Evolutionary conservation across 169 alveolate species (phyloP).

Genomic region (Cyclospora cayetanensis): DNA sequence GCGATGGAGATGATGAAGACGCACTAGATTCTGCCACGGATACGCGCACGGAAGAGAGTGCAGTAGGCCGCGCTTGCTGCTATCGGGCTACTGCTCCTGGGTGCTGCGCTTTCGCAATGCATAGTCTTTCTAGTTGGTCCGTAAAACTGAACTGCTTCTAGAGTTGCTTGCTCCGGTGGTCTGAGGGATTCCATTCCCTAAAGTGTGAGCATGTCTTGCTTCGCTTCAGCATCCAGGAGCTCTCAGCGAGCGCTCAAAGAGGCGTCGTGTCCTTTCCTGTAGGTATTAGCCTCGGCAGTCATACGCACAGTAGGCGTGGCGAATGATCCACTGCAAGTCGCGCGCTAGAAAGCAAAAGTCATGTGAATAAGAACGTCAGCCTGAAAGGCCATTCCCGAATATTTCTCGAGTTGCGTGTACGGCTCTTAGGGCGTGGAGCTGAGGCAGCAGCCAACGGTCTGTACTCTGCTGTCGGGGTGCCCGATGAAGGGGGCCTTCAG

Average conservation of each 20-base stretch:
- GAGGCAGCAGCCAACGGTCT: constrained; percentile 57
- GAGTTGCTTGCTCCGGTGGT: background rate
- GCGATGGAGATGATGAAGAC: constrained; percentile 13
- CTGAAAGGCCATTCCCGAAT: too few species aligned
- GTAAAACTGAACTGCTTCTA: background rate
- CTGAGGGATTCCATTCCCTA: background rate
- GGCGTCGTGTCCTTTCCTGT: constrained; percentile 53
- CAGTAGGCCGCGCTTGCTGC: background rate
- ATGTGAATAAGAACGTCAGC: too few species aligned
- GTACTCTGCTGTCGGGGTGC: constrained; percentile 7
- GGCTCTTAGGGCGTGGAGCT: constrained; percentile 5
- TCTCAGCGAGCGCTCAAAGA: constrained; percentile 9
- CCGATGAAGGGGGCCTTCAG: constrained; percentile 46
- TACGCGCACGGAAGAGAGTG: constrained; percentile 10
- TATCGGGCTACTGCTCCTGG: background rate
- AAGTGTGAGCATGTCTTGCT: background rate
- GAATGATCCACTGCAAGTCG: too few species aligned
- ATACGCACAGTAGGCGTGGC: too few species aligned
- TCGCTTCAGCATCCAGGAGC: constrained; percentile 22
- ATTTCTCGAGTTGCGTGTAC: background rate
- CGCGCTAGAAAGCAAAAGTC: too few species aligned
- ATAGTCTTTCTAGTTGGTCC: background rate
- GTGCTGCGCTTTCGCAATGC: background rate
- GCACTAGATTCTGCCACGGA: constrained; percentile 42
- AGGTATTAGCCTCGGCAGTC: constrained; percentile 1